A percentile compares a stretch with the other conserved stretches of the same genome.
phyloP scores from a whole-genome alignment of 441 rosid species.

The Brassica hybrid region DNA sequence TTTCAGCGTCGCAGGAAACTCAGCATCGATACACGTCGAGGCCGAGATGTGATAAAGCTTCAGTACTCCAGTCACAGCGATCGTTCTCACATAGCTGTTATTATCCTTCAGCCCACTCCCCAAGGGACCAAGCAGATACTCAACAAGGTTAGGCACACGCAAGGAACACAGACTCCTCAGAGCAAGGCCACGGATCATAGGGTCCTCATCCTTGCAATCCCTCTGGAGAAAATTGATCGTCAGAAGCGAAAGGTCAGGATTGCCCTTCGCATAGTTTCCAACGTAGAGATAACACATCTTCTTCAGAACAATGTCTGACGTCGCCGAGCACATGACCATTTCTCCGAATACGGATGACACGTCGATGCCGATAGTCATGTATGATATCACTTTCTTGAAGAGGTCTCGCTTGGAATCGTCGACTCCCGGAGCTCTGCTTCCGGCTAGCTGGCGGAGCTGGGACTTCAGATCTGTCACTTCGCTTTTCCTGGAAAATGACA shows the following conservation, averaged over 20 bases:
- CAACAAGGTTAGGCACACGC: conserved; percentile 85
- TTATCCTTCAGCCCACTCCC: conserved; percentile 78
- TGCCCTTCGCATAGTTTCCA: conserved; percentile 94
- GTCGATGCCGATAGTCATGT: conserved; percentile 94
- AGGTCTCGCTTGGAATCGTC: conserved; percentile 97
- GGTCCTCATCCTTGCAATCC: conserved; percentile 96
- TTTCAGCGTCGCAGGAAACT: conserved; percentile 73
- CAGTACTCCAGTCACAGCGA: conserved; percentile 86
- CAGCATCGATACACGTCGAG: conserved; percentile 83
- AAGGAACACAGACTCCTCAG: conserved; percentile 84
- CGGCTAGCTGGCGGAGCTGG: conserved; percentile 97
- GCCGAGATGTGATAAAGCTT: conserved; percentile 90
- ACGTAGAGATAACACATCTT: conserved; percentile 99
- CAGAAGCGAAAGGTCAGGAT: conserved; percentile 90
- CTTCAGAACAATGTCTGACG: conserved; percentile 95
- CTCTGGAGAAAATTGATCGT: conserved; percentile 96
- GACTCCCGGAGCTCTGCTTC: conserved; percentile 91
- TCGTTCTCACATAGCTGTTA: conserved; percentile 83
- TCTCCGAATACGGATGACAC: conserved; percentile 96
- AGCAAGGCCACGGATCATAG: conserved; percentile 97
- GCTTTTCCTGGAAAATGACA: conserved; percentile 63
- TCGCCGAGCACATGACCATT: conserved; percentile 99
- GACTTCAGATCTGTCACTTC: conserved; percentile 89
- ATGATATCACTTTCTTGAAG: conserved; percentile 91
- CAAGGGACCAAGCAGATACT: conserved; percentile 95